These are phyloP conservation scores for Desmodesmus armatus DNA, from an alignment of 139 green algal species.

Conservation along the genomic window DNA sequence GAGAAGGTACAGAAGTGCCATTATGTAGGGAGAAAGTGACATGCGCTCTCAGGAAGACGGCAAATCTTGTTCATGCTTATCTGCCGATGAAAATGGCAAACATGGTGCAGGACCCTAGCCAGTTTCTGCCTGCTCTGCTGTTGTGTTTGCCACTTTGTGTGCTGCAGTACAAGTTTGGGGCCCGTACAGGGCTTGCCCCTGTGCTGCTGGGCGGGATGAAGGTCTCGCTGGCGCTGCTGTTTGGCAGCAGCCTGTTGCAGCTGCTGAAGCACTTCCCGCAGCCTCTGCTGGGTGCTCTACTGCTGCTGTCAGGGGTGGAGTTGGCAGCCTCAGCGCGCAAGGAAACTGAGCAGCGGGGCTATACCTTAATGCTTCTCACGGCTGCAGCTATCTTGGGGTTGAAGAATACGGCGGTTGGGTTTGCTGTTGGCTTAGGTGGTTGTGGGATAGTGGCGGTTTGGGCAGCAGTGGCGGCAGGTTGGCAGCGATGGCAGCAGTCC, in stretches of 20 bases:
- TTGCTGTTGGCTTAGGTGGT: constrained; percentile 58
- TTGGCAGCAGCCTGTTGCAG: constrained; percentile 71
- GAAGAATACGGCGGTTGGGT: constrained; percentile 68
- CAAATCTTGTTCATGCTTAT: not conserved
- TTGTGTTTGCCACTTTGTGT: no score
- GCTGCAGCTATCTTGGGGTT: constrained; percentile 64
- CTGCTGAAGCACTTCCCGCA: constrained; percentile 74
- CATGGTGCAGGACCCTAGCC: not conserved
- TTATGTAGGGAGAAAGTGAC: no score
- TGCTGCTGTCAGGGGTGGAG: constrained; percentile 73
- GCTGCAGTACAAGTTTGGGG: constrained; percentile 78
- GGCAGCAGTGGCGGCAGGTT: not conserved
- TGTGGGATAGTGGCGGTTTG: not conserved
- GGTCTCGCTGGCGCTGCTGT: constrained; percentile 70
- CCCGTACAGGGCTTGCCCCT: constrained; percentile 68
- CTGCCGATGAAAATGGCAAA: not conserved
- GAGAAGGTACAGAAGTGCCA: no score
- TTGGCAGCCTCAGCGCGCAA: constrained; percentile 61
- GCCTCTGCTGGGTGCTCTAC: constrained; percentile 75
- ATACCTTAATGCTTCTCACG: constrained; percentile 74
- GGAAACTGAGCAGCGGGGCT: constrained; percentile 47
- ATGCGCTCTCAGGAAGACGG: no score
- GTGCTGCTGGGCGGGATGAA: constrained; percentile 82
- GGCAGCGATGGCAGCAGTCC: not conserved
- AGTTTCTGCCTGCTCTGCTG: not conserved